phyloP scores from a whole-genome alignment of 805 yeast genomes.

The Lipomyces yamadae region DNA sequence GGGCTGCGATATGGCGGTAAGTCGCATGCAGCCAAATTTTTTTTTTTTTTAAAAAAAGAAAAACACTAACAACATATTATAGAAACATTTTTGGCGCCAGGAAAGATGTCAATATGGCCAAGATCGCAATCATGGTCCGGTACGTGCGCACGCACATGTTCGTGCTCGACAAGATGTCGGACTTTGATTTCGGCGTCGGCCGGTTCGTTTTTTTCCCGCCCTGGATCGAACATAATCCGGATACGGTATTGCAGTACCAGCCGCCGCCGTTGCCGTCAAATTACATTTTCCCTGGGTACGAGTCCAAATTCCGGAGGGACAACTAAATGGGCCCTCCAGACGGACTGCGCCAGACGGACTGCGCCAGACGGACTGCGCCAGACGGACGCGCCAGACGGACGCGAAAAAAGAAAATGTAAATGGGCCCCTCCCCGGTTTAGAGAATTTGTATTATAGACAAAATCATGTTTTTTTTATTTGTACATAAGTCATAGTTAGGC shows the following conservation, averaged over 20 bases:
- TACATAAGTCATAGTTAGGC: slow-evolving; percentile 51
- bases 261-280: slow-evolving; percentile 33
- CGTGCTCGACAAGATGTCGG: slow-evolving; percentile 81
- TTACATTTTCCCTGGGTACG: slow-evolving; percentile 32
- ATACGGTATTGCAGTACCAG: slow-evolving; percentile 26
- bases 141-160: slow-evolving; percentile 89
- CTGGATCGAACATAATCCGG: slow-evolving; percentile 67
- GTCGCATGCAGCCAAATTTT: neutral
- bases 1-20: slow-evolving; percentile 50
- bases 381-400: too few relatives aligned
- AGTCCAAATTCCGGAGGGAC: slow-evolving; percentile 26
- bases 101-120: slow-evolving; percentile 76
- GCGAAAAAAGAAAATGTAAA: too few relatives aligned
- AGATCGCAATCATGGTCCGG: slow-evolving; percentile 85
- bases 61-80: neutral
- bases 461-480: neutral
- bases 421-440: neutral
- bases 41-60: neutral
- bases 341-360: too few relatives aligned
- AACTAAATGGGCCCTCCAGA: slow-evolving; percentile 1
- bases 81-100: slow-evolving; percentile 85
- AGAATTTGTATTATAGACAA: neutral
- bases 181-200: slow-evolving; percentile 92
- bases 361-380: neutral
- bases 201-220: slow-evolving; percentile 84